phyloP scores from a whole-genome alignment of 768 basidiomycete genomes.

The Paxillus ammoniavirescens region DNA sequence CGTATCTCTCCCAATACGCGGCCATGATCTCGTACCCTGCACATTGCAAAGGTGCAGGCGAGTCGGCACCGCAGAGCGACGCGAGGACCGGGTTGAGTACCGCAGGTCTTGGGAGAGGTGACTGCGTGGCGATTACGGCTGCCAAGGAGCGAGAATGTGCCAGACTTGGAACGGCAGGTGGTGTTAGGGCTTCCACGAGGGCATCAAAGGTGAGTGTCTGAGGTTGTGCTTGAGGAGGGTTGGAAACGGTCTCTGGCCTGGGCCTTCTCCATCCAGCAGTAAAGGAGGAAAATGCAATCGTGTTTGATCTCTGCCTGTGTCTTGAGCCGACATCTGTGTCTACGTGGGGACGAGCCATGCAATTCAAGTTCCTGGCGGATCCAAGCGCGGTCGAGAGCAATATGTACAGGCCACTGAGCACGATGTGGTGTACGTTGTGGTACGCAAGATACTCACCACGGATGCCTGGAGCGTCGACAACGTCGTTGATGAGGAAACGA shows the following conservation, averaged over 20 bases:
- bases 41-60: conserved; percentile 57
- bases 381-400: not conserved
- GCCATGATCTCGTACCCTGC: conserved; percentile 72
- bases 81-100: conserved; percentile 59
- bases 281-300: conserved; percentile 40
- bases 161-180: conserved; percentile 65
- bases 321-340: conserved; percentile 32
- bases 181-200: conserved; percentile 43
- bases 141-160: conserved; percentile 62
- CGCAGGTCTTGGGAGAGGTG: conserved; percentile 54
- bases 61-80: conserved; percentile 53
- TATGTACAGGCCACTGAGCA: not conserved
- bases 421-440: conserved; percentile 2
- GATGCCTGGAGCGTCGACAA: not conserved
- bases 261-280: conserved; percentile 38
- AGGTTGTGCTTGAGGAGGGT: conserved; percentile 28
- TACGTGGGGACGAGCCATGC: conserved; percentile 31
- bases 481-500: not conserved
- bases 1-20: conserved; percentile 64
- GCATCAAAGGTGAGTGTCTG: conserved; percentile 39
- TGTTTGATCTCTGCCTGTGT: conserved; percentile 41
- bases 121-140: conserved; percentile 43
- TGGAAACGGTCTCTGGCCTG: conserved; percentile 29
- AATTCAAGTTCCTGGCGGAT: conserved; percentile 5
- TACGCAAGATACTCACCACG: conserved; percentile 13